phyloP scores from a whole-genome alignment of 805 yeast genomes.

The Millerozyma miso region DNA sequence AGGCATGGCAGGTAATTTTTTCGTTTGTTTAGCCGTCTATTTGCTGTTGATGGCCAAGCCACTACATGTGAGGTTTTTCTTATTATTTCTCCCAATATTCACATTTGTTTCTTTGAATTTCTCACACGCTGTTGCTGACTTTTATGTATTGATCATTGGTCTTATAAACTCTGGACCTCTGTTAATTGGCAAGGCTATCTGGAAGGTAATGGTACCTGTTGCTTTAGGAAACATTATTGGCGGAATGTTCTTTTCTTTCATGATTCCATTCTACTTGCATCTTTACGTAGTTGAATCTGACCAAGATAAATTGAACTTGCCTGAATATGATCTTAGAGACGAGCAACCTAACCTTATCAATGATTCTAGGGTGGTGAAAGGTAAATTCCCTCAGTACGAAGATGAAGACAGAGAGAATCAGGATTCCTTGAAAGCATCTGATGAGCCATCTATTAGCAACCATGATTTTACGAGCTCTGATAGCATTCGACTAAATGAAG shows the following conservation, averaged over 20 bases:
- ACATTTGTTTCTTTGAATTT: constrained; percentile 77
- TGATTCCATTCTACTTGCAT: constrained; percentile 71
- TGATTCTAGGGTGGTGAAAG: constrained; percentile 75
- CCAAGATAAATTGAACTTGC: constrained; percentile 56
- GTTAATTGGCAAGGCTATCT: constrained; percentile 59
- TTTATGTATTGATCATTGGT: constrained; percentile 65
- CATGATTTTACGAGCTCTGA: background rate
- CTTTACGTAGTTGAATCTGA: constrained; percentile 69
- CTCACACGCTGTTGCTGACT: constrained; percentile 80
- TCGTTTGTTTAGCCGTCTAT: constrained; percentile 70
- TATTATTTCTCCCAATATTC: constrained; percentile 66
- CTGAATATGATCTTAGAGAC: constrained; percentile 66
- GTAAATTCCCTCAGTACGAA: background rate
- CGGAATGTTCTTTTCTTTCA: constrained; percentile 62
- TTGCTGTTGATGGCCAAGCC: constrained; percentile 78
- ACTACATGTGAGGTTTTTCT: constrained; percentile 63
- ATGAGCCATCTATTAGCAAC: no score
- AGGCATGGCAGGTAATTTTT: constrained; percentile 74
- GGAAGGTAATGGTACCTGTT: constrained; percentile 72
- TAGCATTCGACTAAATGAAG: background rate
- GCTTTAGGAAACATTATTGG: constrained; percentile 75
- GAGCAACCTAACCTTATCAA: constrained; percentile 75
- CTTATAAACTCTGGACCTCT: constrained; percentile 62
- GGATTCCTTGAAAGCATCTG: background rate
- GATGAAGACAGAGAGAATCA: constrained; percentile 9